Evolutionary conservation across 805 yeast genomes (phyloP), one percentile per base, ranked within the genome.

Genomic region (Yarrowia sp.): DNA sequence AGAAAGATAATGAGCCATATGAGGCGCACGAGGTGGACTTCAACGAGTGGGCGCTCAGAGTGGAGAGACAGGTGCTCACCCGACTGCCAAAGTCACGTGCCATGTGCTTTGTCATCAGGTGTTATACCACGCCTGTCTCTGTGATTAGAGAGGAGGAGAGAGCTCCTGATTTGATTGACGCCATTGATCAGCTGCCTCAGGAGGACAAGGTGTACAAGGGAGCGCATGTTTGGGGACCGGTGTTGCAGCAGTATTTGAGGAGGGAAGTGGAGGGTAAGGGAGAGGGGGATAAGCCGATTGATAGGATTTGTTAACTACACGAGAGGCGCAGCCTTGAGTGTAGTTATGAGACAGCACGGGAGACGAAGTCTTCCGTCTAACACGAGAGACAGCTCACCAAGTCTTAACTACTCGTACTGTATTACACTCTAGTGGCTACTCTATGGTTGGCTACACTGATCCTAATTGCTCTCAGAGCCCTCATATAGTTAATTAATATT

Each of bases 41-140:
- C 36, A 38, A 46, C 38, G 55, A 61, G 15, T 61, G 77, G 17
- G 83, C 84, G 1, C 77, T 82, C 38, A 81, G 93, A 71, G 90
- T 88, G 10, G 92, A 89, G 75, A 82, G 92, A 72, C 93, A 88
- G 75, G 86, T 92, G 0, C 78, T 88, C 68, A 81, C 92, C 73
- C 81, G 88, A 73, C 79, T 88, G 68, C 92, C 93, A 44, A 86
- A 81, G 73, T 77, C 89, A 0, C 72, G 80, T 52, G 91, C 92
- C 2, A 86, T 88, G 75, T 83, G 24, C 10, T 86, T 87, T 79
- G 78, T 85, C 2, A 81, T 86, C 64, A 80, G 88, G 70, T 87
- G 91, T 0, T 86, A 86, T 70, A 72, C 81, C 61, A 81, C 85
- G 17, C 86, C 89, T 40, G 70, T 87, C 71, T 74, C 81, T 58